These are phyloP conservation scores for Solanum bukasovii DNA, from an alignment of 257 asterid genomes.

Conservation along the genomic window DNA sequence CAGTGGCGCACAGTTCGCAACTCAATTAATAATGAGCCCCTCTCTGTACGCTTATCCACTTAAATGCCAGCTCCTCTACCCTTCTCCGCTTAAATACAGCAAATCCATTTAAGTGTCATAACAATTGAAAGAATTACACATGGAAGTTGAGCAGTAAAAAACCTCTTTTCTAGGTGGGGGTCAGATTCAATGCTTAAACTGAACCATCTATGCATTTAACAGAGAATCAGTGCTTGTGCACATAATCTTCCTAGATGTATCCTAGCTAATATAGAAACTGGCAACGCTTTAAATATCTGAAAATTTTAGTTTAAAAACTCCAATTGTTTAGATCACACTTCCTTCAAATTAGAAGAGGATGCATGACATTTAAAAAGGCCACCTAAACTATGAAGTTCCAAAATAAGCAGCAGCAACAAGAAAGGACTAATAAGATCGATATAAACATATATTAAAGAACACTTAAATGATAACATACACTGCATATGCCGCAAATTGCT, in stretches of 20 bases:
- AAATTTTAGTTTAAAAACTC: neutral
- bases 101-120: neutral
- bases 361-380: neutral
- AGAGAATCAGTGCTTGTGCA: neutral
- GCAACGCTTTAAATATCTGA: neutral
- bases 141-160: neutral
- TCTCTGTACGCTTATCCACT: neutral
- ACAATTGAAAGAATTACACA: neutral
- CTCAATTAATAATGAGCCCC: neutral
- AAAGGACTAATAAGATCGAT: neutral
- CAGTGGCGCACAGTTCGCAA: neutral
- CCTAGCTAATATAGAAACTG: neutral
- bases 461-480: slow-evolving; percentile 37
- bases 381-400: neutral
- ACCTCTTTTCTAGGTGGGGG: neutral
- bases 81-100: neutral
- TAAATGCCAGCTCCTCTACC: neutral
- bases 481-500: slow-evolving; percentile 90
- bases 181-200: neutral
- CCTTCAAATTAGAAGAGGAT: neutral
- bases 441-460: neutral
- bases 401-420: neutral
- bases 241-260: neutral
- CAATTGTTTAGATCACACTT: neutral
- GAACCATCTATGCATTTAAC: neutral